These are phyloP conservation scores for Termitomyces sp. DNA, from an alignment of 768 basidiomycete genomes.

Conservation along the genomic window DNA sequence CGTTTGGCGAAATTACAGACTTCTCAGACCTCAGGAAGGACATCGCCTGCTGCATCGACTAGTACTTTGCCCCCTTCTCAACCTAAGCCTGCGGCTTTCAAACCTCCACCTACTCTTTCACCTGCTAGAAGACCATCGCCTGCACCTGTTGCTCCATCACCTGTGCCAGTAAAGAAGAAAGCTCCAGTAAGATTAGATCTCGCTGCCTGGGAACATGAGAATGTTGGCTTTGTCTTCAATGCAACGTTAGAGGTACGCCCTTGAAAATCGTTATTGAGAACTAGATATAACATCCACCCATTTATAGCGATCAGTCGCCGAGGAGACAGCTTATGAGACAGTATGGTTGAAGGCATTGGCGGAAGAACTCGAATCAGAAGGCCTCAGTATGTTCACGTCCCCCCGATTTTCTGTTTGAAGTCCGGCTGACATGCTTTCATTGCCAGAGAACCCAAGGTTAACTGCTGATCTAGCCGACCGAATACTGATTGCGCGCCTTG, in stretches of 20 bases:
- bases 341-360: constrained; percentile 83
- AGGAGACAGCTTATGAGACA: constrained; percentile 53
- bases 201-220: constrained; percentile 70
- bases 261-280: neutral
- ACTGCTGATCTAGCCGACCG: constrained; percentile 67
- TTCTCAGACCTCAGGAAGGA: constrained; percentile 22
- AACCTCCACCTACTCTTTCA: constrained; percentile 32
- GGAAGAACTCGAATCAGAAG: constrained; percentile 64
- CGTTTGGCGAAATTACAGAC: constrained; percentile 82
- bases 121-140: constrained; percentile 25
- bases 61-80: constrained; percentile 24
- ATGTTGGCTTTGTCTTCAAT: constrained; percentile 63
- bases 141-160: constrained; percentile 27
- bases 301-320: constrained; percentile 18
- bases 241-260: constrained; percentile 74
- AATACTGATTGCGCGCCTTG: constrained; percentile 79
- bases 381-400: constrained; percentile 35
- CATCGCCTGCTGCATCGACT: constrained; percentile 35
- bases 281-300: neutral
- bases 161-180: constrained; percentile 49
- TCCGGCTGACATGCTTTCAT: constrained; percentile 3
- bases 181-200: constrained; percentile 47
- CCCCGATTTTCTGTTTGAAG: neutral
- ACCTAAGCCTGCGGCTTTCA: constrained; percentile 27
- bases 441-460: constrained; percentile 37